A percentile compares a stretch with the other conserved stretches of the same genome.
phyloP scores from a whole-genome alignment of 345 rosid genomes.

The Laguncularia racemosa region DNA sequence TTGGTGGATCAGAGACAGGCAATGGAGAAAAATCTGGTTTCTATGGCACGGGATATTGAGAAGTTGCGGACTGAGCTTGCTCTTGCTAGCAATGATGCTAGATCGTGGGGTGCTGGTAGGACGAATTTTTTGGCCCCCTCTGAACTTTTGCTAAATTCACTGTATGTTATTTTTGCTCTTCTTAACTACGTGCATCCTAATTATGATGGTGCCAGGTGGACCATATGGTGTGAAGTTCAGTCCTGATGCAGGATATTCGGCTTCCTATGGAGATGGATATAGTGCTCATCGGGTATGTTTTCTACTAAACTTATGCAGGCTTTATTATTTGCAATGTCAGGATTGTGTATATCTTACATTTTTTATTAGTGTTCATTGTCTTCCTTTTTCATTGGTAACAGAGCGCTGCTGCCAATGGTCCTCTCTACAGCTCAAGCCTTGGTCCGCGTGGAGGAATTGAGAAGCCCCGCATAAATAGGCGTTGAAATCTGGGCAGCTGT shows the following conservation, averaged over 20 bases:
- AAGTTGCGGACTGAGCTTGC: constrained; percentile 80
- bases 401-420: constrained; percentile 63
- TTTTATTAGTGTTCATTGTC: constrained; percentile 3
- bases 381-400: constrained; percentile 21
- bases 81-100: constrained; percentile 33
- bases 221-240: constrained; percentile 57
- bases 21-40: constrained; percentile 90
- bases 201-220: constrained; percentile 44
- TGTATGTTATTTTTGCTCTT: neutral
- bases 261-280: constrained; percentile 64
- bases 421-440: constrained; percentile 56
- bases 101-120: constrained; percentile 72
- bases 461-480: constrained; percentile 56
- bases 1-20: constrained; percentile 85
- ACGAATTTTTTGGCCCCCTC: constrained; percentile 5
- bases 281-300: constrained; percentile 53
- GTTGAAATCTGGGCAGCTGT: constrained; percentile 28
- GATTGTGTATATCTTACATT: neutral
- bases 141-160: neutral
- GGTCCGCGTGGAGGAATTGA: constrained; percentile 53
- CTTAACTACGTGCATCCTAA: constrained; percentile 10
- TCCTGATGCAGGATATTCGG: constrained; percentile 44
- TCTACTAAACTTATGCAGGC: neutral
- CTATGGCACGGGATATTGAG: constrained; percentile 99
- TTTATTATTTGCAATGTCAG: neutral